Base-by-base conservation (phyloP, 2,329 filamentous ascomycete species). In the Sporothrix inflata region DNA sequence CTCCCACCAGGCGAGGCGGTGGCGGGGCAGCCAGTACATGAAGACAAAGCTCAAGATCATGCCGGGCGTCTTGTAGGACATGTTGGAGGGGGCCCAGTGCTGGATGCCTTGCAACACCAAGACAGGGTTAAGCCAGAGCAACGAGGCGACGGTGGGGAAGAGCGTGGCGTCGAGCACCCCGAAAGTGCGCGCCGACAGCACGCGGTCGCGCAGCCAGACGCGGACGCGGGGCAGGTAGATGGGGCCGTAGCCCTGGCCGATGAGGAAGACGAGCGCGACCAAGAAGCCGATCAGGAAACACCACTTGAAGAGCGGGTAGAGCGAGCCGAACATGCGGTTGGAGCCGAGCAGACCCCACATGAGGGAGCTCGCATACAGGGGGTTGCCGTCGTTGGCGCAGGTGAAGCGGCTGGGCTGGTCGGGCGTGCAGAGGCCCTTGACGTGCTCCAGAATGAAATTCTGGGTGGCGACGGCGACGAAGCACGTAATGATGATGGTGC, bases 251-350 rank as follows among this genome's bases (percentile, higher is more conserved):
- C 77, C 76, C 73, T 82, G 78, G 5, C 77, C 76, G 69, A 78
- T 69, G 14, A 82, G 76, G 72, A 83, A 84, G 38, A 81, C 71
- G 21, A 84, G 24, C 42, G 81, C 79, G 21, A 84, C 76, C 67
- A 72, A 73, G 11, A 78, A 73, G 14, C 83, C 83, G 49, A 84
- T 81, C 27, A 83, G 78, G 77, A 84, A 84, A 72, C 83, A 84
- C 81, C 81, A 84, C 75, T 82, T 82, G 69, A 84, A 78, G 34
- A 84, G 75, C 3, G 82, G 82, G 72, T 84, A 84, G 47, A 83
- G 75, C 3, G 78, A 77, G 71, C 81, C 79, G 75, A 84, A 84
- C 80, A 84, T 82, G 67, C 78, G 75, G 61, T 80, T 73, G 7
- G 77, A 78, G 12, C 80, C 80, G 5, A 82, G 76, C 0, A 80